Evolutionary conservation across 2,329 filamentous ascomycete species (phyloP).

Genomic region (Verticillium zaregamsianum): DNA sequence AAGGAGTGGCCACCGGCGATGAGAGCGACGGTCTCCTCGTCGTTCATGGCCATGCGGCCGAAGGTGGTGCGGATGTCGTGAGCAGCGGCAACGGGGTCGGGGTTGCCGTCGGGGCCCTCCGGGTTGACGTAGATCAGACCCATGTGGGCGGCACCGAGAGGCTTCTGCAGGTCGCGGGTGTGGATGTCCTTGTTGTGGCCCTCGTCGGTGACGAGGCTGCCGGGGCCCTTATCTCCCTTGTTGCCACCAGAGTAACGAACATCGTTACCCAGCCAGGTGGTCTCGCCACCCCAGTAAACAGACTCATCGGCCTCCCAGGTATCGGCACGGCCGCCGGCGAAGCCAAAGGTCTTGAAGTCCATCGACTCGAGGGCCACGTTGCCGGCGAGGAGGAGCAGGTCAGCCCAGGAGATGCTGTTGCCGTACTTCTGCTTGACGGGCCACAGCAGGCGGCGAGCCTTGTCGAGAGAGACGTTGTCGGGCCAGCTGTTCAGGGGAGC

Average conservation of each 20-base stretch:
- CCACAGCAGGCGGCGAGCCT: conserved; percentile 67
- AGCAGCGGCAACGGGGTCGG: conserved; percentile 65
- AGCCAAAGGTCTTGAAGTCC: conserved; percentile 71
- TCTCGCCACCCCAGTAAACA: conserved; percentile 74
- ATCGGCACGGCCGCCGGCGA: conserved; percentile 67
- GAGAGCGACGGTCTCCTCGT: conserved; percentile 75
- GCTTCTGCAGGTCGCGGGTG: conserved; percentile 61
- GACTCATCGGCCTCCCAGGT: conserved; percentile 73
- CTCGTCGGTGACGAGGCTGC: conserved; percentile 26
- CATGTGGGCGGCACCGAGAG: conserved; percentile 66
- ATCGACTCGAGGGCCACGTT: conserved; percentile 76
- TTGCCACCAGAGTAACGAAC: conserved; percentile 51
- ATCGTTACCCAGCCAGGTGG: conserved; percentile 69
- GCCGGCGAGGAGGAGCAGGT: conserved; percentile 66
- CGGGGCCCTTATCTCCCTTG: conserved; percentile 32
- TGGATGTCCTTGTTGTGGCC: conserved; percentile 43
- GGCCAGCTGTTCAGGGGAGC: conserved; percentile 80
- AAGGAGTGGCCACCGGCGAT: conserved; percentile 77
- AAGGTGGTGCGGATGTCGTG: conserved; percentile 72
- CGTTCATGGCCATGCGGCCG: conserved; percentile 77
- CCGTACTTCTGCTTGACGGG: conserved; percentile 84
- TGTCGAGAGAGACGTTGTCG: conserved; percentile 74
- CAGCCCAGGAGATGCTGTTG: conserved; percentile 77
- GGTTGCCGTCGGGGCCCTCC: conserved; percentile 68
- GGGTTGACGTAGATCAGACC: conserved; percentile 82